Evolutionary conservation across 306 rosid species (phyloP).

Genomic region (Prunus fruticosa): DNA sequence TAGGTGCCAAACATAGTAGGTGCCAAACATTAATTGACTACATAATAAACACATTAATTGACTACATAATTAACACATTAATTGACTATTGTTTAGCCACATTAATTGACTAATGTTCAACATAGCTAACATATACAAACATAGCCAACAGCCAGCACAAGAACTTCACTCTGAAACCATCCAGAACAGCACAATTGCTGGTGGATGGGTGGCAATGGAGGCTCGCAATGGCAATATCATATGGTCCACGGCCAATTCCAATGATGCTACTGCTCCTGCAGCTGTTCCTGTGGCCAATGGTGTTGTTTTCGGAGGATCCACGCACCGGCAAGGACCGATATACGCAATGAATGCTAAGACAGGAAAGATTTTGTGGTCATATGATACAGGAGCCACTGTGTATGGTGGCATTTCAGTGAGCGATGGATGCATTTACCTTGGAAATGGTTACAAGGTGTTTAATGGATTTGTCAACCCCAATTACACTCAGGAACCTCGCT

Average conservation of each 20-base stretch:
- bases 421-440: slow-evolving; percentile 54
- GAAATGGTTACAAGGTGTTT: slow-evolving; percentile 48
- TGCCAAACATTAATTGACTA: too few relatives aligned
- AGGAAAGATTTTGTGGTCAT: slow-evolving; percentile 47
- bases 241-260: slow-evolving; percentile 46
- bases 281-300: slow-evolving; percentile 58
- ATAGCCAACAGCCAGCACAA: slow-evolving; percentile 36
- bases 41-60: too few relatives aligned
- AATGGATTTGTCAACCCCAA: slow-evolving; percentile 25
- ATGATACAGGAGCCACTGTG: slow-evolving; percentile 35
- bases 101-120: slow-evolving; percentile 38
- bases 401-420: slow-evolving; percentile 59
- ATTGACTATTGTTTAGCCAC: too few relatives aligned
- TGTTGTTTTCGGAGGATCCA: slow-evolving; percentile 49
- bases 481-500: slow-evolving; percentile 44
- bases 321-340: slow-evolving; percentile 33
- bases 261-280: slow-evolving; percentile 19
- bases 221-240: slow-evolving; percentile 39
- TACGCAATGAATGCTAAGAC: slow-evolving; percentile 39
- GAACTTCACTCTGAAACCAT: slow-evolving; percentile 49
- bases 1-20: too few relatives aligned
- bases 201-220: slow-evolving; percentile 69
- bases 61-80: too few relatives aligned
- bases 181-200: slow-evolving; percentile 34
- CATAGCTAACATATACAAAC: too few relatives aligned